Percentiles rank a stretch among this genome's conserved stretches.
These are phyloP conservation scores for Clitopilus passeckerianus DNA, from an alignment of 768 basidiomycete genomes.

Conservation along the genomic window DNA sequence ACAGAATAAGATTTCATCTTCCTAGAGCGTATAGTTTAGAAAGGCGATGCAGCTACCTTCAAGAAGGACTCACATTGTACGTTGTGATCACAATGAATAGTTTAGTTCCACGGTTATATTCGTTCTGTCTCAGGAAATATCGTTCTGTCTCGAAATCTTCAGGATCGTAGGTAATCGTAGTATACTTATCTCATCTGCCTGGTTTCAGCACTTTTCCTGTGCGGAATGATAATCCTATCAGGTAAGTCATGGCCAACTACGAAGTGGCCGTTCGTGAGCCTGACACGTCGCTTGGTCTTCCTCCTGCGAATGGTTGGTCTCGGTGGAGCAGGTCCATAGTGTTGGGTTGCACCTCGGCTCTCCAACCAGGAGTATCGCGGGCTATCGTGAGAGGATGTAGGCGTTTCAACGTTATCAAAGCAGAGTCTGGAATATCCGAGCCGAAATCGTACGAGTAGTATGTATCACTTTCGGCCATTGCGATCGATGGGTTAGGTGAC, in stretches of 20 bases:
- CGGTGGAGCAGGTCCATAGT: conserved; percentile 89
- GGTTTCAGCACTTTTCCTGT: conserved; percentile 68
- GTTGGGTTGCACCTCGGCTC: no score
- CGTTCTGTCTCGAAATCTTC: conserved; percentile 84
- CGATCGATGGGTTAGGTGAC: no score
- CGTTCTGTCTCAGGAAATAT: conserved; percentile 82
- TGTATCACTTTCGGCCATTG: no score
- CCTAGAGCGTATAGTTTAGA: no score
- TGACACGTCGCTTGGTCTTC: conserved; percentile 76
- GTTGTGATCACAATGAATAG: conserved; percentile 94
- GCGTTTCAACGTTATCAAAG: no score
- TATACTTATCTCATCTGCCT: conserved; percentile 71
- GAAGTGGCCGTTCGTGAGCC: conserved; percentile 82
- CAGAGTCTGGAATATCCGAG: conserved; percentile 33
- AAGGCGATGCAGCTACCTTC: no score
- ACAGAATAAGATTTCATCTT: conserved; percentile 88
- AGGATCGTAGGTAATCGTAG: conserved; percentile 91
- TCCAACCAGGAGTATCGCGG: no score
- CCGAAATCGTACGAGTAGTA: no score
- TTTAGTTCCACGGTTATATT: conserved; percentile 77
- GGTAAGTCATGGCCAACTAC: conserved; percentile 84
- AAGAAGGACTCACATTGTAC: conserved; percentile 74
- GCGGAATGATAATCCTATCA: conserved; percentile 72
- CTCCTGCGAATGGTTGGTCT: conserved; percentile 73
- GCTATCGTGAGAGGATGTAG: no score